phyloP scores from a whole-genome alignment of 148 eudicot genomes.

The Diospyros lotus region DNA sequence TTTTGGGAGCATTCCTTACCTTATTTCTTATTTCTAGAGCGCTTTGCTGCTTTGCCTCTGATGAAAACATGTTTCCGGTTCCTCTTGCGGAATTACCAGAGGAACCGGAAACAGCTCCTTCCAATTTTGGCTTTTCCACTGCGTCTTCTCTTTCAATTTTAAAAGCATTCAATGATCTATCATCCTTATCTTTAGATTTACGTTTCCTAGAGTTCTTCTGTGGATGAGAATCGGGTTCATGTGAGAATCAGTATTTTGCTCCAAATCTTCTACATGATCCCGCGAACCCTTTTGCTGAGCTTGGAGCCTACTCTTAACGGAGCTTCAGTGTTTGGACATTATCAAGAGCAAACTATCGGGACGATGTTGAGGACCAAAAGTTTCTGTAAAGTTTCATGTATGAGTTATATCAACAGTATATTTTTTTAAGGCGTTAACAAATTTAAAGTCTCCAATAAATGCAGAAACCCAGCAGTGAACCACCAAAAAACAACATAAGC shows the following conservation, averaged over 20 bases:
- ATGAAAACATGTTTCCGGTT: conserved; percentile 14
- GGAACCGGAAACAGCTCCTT: conserved; percentile 19
- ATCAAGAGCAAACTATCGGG: conserved; percentile 93
- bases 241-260: conserved; percentile 23
- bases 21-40: conserved; percentile 7
- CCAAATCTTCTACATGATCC: conserved; percentile 16
- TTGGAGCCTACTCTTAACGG: conserved; percentile 45
- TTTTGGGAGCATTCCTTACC: conserved; percentile 12
- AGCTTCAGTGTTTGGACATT: conserved; percentile 72
- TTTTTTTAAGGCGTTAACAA: neutral
- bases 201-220: conserved; percentile 42
- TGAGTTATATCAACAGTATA: neutral
- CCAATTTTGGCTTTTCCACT: conserved; percentile 12
- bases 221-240: conserved; percentile 20
- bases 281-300: conserved; percentile 24
- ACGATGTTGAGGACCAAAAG: conserved; percentile 80
- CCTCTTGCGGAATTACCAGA: conserved; percentile 2
- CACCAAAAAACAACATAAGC: neutral
- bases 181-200: conserved; percentile 29
- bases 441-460: neutral
- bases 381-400: conserved; percentile 32
- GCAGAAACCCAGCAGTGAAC: neutral
- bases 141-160: conserved; percentile 18
- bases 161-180: conserved; percentile 18
- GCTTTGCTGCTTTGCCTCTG: conserved; percentile 9